Percentiles rank a stretch among this genome's conserved stretches.
phyloP scores from a whole-genome alignment of 345 rosid genomes.

The Eucalyptus leucophloia region DNA sequence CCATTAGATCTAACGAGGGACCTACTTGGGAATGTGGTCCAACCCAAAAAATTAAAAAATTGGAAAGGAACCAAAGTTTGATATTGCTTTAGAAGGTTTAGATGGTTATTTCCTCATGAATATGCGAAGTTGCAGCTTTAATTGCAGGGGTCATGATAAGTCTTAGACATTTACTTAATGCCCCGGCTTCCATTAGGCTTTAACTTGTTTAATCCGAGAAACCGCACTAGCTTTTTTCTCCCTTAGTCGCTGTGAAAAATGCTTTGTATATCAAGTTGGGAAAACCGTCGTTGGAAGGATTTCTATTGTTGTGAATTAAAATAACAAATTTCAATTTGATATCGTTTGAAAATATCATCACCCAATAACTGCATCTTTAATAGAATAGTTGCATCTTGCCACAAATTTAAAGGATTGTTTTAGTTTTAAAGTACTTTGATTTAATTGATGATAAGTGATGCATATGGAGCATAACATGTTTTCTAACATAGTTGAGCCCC shows the following conservation, averaged over 20 bases:
- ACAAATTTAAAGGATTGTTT: not conserved
- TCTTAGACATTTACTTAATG: not conserved
- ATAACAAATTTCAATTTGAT: not conserved
- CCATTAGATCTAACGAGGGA: not conserved
- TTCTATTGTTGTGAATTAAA: not conserved
- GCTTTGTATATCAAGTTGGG: not conserved
- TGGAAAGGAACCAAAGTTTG: not conserved
- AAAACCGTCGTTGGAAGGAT: not conserved
- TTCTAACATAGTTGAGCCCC: not conserved
- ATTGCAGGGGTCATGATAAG: not conserved
- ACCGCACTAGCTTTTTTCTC: not conserved
- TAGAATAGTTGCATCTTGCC: not conserved
- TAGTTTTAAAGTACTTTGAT: not conserved
- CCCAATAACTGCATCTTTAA: not conserved
- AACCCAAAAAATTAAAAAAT: not conserved
- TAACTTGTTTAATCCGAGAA: not conserved
- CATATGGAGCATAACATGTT: not conserved
- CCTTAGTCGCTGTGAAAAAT: not conserved
- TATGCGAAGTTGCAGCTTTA: not conserved
- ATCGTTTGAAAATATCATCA: not conserved
- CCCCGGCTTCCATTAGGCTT: not conserved
- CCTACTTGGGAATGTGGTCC: not conserved
- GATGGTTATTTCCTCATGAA: not conserved
- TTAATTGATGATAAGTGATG: not conserved
- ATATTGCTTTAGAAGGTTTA: not conserved